These are phyloP conservation scores for Ziziphus jujuba DNA, from an alignment of 306 rosid species.

Conservation along the genomic window DNA sequence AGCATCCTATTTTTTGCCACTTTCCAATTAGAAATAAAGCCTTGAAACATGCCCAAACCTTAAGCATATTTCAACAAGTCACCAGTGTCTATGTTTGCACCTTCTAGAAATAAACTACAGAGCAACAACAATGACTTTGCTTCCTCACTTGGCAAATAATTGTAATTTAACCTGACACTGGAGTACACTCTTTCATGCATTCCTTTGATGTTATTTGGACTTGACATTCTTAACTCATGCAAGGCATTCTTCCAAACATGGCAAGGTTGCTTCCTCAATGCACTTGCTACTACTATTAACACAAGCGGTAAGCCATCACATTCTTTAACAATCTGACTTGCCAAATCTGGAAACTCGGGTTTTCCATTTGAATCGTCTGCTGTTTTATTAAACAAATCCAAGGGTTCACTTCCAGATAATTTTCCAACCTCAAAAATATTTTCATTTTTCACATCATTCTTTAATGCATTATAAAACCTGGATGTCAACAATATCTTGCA, in stretches of 20 bases:
- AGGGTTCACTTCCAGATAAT: not conserved
- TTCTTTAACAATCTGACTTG: conserved; percentile 22
- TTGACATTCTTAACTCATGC: conserved; percentile 8
- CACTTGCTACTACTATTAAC: conserved; percentile 26
- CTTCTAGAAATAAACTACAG: not conserved
- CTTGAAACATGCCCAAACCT: not conserved
- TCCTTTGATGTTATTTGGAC: not conserved
- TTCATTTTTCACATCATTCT: not conserved
- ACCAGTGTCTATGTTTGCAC: not conserved
- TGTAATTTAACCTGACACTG: conserved; percentile 1
- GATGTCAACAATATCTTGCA: not conserved
- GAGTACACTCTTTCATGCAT: conserved; percentile 14
- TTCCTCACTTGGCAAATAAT: conserved; percentile 1
- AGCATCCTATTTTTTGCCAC: conserved; percentile 16
- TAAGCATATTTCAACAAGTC: not conserved
- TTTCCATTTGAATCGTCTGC: too few relatives aligned
- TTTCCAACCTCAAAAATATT: not conserved
- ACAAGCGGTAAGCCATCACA: conserved; percentile 41
- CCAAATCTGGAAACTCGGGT: not conserved
- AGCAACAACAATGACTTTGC: not conserved
- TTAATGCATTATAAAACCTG: not conserved
- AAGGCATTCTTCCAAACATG: conserved; percentile 23
- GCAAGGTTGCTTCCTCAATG: conserved; percentile 1
- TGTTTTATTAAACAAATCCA: not conserved
- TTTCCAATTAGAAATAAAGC: not conserved